phyloP scores from a whole-genome alignment of 306 rosid genomes.

The Vigna radiata region DNA sequence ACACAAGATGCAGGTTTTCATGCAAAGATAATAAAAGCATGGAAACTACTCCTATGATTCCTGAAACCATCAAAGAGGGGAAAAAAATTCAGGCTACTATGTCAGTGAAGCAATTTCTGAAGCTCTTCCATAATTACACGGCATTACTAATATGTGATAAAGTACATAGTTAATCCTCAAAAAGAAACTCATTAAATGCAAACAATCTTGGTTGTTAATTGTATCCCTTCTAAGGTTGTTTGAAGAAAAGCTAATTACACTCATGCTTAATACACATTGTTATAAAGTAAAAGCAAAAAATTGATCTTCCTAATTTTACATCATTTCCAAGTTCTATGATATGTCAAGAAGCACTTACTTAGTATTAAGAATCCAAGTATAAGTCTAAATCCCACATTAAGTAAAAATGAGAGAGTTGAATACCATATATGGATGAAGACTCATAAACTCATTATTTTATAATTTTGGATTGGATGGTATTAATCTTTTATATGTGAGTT shows the following conservation, averaged over 20 bases:
- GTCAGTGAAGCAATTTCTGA: constrained; percentile 34
- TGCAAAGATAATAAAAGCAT: constrained; percentile 75
- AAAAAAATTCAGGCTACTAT: constrained; percentile 26
- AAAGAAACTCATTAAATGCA: constrained; percentile 23
- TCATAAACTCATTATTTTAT: too few species aligned
- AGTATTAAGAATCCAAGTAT: too few species aligned
- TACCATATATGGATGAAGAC: too few species aligned
- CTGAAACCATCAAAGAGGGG: constrained; percentile 52
- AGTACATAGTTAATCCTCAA: constrained; percentile 1
- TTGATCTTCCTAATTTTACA: constrained; percentile 31
- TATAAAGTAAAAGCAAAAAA: neutral
- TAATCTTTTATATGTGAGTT: too few species aligned
- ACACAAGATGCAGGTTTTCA: constrained; percentile 70
- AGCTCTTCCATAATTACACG: neutral
- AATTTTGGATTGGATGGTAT: too few species aligned
- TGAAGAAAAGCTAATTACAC: constrained; percentile 8
- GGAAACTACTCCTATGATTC: constrained; percentile 66
- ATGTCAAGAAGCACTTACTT: neutral
- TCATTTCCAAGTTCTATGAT: constrained; percentile 10
- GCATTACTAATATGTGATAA: neutral
- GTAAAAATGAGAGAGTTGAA: too few species aligned
- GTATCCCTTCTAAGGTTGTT: constrained; percentile 5
- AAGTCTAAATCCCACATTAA: too few species aligned
- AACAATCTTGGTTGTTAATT: neutral
- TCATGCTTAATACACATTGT: constrained; percentile 16